Evolutionary conservation across 2,329 filamentous ascomycete genomes (phyloP), one percentile per base, ranked within the genome.

Genomic region (Curvularia eragrostidis): DNA sequence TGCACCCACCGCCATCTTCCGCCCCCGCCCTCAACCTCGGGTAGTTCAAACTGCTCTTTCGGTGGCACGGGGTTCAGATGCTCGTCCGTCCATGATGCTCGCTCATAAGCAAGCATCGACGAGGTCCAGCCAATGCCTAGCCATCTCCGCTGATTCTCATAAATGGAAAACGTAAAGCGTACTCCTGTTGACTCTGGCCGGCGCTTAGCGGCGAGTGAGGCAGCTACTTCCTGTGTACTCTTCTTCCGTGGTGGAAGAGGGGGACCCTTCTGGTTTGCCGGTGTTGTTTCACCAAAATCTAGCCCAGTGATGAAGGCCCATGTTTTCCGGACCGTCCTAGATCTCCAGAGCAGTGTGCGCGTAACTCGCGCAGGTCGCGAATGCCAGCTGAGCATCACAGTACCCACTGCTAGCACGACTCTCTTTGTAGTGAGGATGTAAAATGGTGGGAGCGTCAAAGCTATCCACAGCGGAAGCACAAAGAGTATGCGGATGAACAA

Each of bases 111-210:
- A 64, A 99, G 92, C 60, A 99, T 81, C 38, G 89, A 96, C 2
- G 89, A 89, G 0, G 95, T 98, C 93, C 95, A 99, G 0, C 95
- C 95, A 12, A 99, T 84, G 1, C 93, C 94, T 3, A 99, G 81
- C 95, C 95, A 99, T 51, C 95, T 87, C 41, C 95, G 86, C 77
- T 99, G 95, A 68, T 99, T 99, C 75, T 99, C 95, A 71, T 93
- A 98, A 2, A 99, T 84, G 47, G 95, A 93, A 63, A 99, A 99
- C 0, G 95, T 99, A 71, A 99, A 99, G 43, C 93, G 91, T 13
- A 99, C 91, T 1, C 93, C 93, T 0, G 92, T 86, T 4, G 90
- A 89, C 28, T 75, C 73, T 30, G 76, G 76, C 23, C 75, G 73
- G 18, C 74, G 70, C 59, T 79, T 79, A 19, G 78, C 76, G 30